Conservation (phyloP, 2,329 filamentous ascomycete species). For the Neodidymelliopsis sp. region DNA sequence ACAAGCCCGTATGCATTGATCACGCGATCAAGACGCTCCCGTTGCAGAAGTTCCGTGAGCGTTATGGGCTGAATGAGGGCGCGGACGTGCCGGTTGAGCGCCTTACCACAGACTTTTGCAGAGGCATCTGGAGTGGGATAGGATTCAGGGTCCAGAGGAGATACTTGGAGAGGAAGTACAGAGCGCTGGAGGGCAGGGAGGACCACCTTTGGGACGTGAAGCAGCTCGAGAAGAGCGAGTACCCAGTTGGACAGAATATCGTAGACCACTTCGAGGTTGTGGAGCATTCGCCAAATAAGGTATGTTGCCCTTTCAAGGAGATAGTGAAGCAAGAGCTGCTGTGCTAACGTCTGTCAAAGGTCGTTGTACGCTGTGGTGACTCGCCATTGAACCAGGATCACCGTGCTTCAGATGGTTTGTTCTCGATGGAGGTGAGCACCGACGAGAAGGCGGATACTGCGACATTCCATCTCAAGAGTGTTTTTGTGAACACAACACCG, state of each 20-base stretch:
- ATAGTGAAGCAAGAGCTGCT: no score
- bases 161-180: conserved; percentile 47
- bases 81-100: conserved; percentile 36
- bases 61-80: conserved; percentile 24
- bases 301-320: conserved; percentile 26
- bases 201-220: conserved; percentile 46
- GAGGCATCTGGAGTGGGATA: conserved; percentile 48
- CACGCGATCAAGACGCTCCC: conserved; percentile 48
- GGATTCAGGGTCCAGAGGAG: conserved; percentile 48
- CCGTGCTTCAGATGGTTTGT: conserved; percentile 47
- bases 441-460: conserved; percentile 46
- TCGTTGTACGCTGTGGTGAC: conserved; percentile 50
- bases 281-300: conserved; percentile 45
- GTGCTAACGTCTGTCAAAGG: conserved; percentile 31
- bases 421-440: conserved; percentile 50
- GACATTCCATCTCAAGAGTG: conserved; percentile 50
- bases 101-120: conserved; percentile 48
- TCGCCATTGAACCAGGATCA: conserved; percentile 41
- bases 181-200: conserved; percentile 40
- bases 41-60: conserved; percentile 39
- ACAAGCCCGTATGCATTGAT: conserved; percentile 47
- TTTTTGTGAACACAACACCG: conserved; percentile 49
- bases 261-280: conserved; percentile 54
- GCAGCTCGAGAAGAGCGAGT: conserved; percentile 42
- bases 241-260: conserved; percentile 47